Conservation (phyloP, 140 eudicot species). For the Stevia rebaudiana region DNA sequence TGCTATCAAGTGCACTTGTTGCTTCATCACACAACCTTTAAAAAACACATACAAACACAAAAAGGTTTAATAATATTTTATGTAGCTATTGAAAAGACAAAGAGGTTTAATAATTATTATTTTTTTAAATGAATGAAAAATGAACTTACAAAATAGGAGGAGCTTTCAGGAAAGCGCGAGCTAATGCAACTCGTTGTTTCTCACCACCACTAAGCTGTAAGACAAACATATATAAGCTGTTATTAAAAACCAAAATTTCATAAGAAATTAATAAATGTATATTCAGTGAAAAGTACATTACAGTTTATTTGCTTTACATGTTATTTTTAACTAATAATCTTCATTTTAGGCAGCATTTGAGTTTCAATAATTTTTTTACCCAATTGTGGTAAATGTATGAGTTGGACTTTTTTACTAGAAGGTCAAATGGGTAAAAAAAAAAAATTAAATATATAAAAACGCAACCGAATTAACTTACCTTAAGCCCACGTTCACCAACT, state of each 20-base stretch:
- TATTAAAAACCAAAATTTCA: neutral
- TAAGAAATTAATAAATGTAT: no score
- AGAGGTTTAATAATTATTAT: neutral
- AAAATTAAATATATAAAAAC: neutral
- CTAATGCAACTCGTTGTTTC: constrained; percentile 91
- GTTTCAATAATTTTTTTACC: neutral
- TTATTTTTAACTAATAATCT: neutral
- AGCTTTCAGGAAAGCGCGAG: constrained; percentile 91
- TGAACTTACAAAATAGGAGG: constrained; percentile 75
- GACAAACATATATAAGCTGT: constrained; percentile 8
- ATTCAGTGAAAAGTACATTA: neutral
- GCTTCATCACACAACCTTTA: constrained; percentile 98
- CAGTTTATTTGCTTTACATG: neutral
- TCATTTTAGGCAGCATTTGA: neutral
- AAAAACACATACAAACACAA: neutral
- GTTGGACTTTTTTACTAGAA: neutral
- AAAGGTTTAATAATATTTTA: no score
- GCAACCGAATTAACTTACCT: constrained; percentile 41
- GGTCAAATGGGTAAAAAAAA: neutral
- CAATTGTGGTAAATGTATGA: neutral
- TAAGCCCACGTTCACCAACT: constrained; percentile 97
- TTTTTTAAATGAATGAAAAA: neutral
- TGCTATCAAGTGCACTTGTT: constrained; percentile 97
- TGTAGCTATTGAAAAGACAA: neutral
- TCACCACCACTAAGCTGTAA: constrained; percentile 98